Conservation (phyloP, 2,329 filamentous ascomycete genomes). For the Rutstroemia sp. region DNA sequence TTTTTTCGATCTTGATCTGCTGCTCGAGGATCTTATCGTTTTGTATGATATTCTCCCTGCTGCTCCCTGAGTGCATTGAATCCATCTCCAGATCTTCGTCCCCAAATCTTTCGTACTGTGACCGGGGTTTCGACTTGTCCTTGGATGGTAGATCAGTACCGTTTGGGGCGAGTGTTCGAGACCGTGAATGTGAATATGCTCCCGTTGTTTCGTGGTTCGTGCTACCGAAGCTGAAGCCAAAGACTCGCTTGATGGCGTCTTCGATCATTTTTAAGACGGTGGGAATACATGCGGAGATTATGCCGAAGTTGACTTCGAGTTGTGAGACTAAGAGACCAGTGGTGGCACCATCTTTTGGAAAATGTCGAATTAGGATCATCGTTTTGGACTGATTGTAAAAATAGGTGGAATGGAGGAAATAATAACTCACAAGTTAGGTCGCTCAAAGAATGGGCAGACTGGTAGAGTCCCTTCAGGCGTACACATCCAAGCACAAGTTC, state of each 20-base stretch:
- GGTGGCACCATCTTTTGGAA: slow-evolving; percentile 3
- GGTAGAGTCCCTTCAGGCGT: background rate
- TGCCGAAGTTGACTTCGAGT: slow-evolving; percentile 14
- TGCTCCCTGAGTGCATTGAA: background rate
- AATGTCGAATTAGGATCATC: background rate
- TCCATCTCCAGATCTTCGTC: slow-evolving; percentile 2
- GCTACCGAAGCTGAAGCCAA: background rate
- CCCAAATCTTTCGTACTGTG: slow-evolving; percentile 1
- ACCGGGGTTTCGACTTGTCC: background rate
- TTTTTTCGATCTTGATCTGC: slow-evolving; percentile 1
- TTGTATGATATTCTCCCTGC: background rate
- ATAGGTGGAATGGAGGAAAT: background rate
- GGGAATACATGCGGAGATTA: slow-evolving; percentile 13
- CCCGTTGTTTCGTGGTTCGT: background rate
- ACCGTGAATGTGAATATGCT: background rate
- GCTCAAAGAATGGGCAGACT: background rate
- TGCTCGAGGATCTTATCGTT: background rate
- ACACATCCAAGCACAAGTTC: slow-evolving; percentile 1
- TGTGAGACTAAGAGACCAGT: slow-evolving; percentile 12
- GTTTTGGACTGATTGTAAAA: background rate
- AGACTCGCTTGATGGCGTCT: slow-evolving; percentile 6
- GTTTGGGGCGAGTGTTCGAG: background rate
- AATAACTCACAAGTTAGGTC: background rate
- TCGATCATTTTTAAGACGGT: slow-evolving; percentile 11
- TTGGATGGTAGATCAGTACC: background rate